Evolutionary conservation across 2,329 filamentous ascomycete genomes (phyloP).

Genomic region (Claviceps sorghi): DNA sequence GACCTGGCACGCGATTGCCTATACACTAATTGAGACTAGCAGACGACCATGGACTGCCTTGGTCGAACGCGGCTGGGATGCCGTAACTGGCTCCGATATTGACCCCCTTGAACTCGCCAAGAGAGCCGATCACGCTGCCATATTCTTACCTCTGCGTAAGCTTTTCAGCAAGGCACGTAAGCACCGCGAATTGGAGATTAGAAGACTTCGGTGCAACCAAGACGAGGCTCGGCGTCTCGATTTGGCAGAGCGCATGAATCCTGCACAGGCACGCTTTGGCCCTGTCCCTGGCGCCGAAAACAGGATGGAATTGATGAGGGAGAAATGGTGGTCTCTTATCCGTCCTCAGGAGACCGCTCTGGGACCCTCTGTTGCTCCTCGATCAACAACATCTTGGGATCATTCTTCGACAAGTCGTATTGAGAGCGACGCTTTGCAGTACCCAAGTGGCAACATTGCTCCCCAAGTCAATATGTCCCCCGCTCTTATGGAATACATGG

Average conservation of each 20-base stretch:
- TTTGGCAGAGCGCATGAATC: slow-evolving; percentile 29
- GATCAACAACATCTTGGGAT: not conserved
- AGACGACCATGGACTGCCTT: slow-evolving; percentile 34
- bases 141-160: slow-evolving; percentile 40
- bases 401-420: slow-evolving; percentile 2
- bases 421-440: slow-evolving; percentile 6
- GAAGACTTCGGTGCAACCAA: slow-evolving; percentile 31
- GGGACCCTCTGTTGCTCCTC: not conserved
- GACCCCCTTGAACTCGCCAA: slow-evolving; percentile 29
- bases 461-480: slow-evolving; percentile 14
- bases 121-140: slow-evolving; percentile 30
- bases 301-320: slow-evolving; percentile 29
- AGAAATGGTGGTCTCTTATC: slow-evolving; percentile 38
- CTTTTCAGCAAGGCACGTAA: slow-evolving; percentile 37
- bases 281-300: slow-evolving; percentile 32
- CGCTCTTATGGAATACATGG: slow-evolving; percentile 20
- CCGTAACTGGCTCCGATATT: slow-evolving; percentile 24
- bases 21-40: slow-evolving; percentile 30
- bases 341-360: slow-evolving; percentile 15
- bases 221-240: slow-evolving; percentile 36
- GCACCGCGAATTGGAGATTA: slow-evolving; percentile 36
- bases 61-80: slow-evolving; percentile 35
- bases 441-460: slow-evolving; percentile 7
- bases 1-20: slow-evolving; percentile 37
- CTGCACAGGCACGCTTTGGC: slow-evolving; percentile 31